phyloP scores from a whole-genome alignment of 2,329 filamentous ascomycete species.

The Iodosphaeria phyllophila region DNA sequence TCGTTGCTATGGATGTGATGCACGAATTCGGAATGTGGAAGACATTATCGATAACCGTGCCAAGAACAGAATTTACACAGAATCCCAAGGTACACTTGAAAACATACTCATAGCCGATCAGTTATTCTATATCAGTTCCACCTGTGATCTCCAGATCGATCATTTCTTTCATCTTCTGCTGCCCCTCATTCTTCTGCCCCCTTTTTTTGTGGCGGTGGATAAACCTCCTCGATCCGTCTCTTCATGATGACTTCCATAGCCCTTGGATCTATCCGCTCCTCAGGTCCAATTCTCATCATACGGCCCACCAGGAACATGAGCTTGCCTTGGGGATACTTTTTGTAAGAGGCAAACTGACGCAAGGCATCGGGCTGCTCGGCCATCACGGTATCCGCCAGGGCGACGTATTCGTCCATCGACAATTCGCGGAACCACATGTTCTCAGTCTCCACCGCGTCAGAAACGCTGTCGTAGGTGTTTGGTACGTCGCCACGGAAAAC shows the following conservation, averaged over 20 bases:
- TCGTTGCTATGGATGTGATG: no score
- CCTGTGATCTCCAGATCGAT: no score
- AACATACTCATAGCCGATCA: no score
- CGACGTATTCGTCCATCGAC: conserved; percentile 24
- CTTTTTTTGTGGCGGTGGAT: no score
- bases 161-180: no score
- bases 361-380: conserved; percentile 27
- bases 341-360: conserved; percentile 22
- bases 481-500: conserved; percentile 28
- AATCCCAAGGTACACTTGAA: no score
- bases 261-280: conserved; percentile 34
- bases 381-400: conserved; percentile 24
- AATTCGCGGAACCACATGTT: conserved; percentile 37
- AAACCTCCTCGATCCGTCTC: conserved; percentile 10
- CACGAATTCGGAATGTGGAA: no score
- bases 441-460: conserved; percentile 23
- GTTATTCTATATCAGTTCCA: no score
- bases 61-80: no score
- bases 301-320: conserved; percentile 41
- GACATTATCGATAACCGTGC: no score
- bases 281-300: conserved; percentile 33
- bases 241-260: conserved; percentile 29
- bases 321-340: conserved; percentile 34
- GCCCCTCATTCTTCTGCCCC: no score
- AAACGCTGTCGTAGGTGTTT: conserved; percentile 17